Percentiles rank a stretch among this genome's conserved stretches.
Conservation (phyloP, 2,329 filamentous ascomycete genomes). For the Acrodontium crateriforme region DNA sequence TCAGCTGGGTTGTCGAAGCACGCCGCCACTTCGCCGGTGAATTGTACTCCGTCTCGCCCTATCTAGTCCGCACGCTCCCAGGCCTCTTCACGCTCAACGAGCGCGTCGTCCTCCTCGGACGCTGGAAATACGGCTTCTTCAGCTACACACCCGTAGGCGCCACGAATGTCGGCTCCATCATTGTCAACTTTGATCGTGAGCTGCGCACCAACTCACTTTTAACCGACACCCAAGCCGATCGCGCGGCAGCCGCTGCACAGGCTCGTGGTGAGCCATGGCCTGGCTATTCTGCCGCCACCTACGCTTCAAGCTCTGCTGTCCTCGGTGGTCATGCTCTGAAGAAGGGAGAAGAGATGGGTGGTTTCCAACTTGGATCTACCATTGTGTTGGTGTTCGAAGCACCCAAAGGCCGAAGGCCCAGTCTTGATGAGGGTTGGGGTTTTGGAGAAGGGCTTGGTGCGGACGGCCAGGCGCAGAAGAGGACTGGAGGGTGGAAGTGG, state of each 20-base stretch:
- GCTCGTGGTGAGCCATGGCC: conserved; percentile 65
- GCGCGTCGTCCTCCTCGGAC: conserved; percentile 78
- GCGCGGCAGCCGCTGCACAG: conserved; percentile 66
- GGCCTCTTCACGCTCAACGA: conserved; percentile 96
- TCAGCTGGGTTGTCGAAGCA: conserved; percentile 86
- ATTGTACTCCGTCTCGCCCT: conserved; percentile 87
- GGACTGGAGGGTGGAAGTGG: conserved; percentile 69
- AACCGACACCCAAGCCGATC: conserved; percentile 83
- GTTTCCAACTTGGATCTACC: conserved; percentile 89
- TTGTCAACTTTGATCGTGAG: conserved; percentile 92
- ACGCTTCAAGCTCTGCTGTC: conserved; percentile 60
- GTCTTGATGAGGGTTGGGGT: conserved; percentile 45
- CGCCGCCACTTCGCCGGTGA: conserved; percentile 97
- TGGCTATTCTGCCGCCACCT: conserved; percentile 89
- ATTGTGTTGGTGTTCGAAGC: conserved; percentile 95
- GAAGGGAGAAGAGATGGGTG: conserved; percentile 92
- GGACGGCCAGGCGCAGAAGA: no score
- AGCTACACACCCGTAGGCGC: conserved; percentile 89
- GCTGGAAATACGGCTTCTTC: conserved; percentile 97
- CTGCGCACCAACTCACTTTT: conserved; percentile 82
- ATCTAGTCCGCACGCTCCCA: conserved; percentile 80
- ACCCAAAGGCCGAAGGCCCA: conserved; percentile 47
- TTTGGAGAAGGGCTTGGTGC: conserved; percentile 28
- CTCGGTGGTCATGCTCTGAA: conserved; percentile 72
- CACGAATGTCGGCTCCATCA: conserved; percentile 93